Evolutionary conservation across 345 rosid genomes (phyloP).

Genomic region (Rhizophora mangle): DNA sequence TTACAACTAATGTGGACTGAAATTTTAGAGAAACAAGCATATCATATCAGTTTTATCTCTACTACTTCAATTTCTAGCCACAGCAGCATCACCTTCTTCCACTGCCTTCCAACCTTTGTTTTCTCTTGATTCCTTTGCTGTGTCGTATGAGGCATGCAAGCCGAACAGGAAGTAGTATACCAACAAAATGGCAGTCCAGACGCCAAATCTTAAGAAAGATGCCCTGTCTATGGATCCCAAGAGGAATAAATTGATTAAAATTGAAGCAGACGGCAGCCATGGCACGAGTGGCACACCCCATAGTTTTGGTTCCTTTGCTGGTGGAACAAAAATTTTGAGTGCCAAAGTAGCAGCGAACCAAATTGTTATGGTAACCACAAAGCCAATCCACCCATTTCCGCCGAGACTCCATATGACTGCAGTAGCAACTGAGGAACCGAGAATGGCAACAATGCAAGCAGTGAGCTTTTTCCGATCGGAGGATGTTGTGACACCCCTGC

Average conservation of each 20-base stretch:
- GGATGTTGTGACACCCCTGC: slow-evolving; percentile 6
- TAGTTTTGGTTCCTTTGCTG: slow-evolving; percentile 15
- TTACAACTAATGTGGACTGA: too few species aligned
- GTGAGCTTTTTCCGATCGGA: not conserved
- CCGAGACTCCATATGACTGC: slow-evolving; percentile 3
- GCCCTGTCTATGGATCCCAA: slow-evolving; percentile 21
- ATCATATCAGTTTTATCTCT: too few species aligned
- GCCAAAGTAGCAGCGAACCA: slow-evolving; percentile 17
- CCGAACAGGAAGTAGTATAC: slow-evolving; percentile 19
- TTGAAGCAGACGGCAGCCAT: slow-evolving; percentile 26
- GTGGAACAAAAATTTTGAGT: slow-evolving; percentile 13
- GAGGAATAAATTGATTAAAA: slow-evolving; percentile 17
- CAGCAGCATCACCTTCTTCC: slow-evolving; percentile 9
- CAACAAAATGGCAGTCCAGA: slow-evolving; percentile 22
- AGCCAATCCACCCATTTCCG: slow-evolving; percentile 19
- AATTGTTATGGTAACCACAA: slow-evolving; percentile 8
- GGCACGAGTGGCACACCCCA: slow-evolving; percentile 29
- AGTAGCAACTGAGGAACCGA: slow-evolving; percentile 15
- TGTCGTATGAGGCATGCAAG: slow-evolving; percentile 25
- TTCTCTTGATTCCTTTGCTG: slow-evolving; percentile 9
- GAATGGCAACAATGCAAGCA: not conserved
- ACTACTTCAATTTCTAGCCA: too few species aligned
- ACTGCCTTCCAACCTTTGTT: slow-evolving; percentile 4
- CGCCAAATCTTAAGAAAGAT: slow-evolving; percentile 17
- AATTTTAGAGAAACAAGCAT: too few species aligned